phyloP scores from a whole-genome alignment of 495 filamentous ascomycete species.

The Penicillium ochrochloron region DNA sequence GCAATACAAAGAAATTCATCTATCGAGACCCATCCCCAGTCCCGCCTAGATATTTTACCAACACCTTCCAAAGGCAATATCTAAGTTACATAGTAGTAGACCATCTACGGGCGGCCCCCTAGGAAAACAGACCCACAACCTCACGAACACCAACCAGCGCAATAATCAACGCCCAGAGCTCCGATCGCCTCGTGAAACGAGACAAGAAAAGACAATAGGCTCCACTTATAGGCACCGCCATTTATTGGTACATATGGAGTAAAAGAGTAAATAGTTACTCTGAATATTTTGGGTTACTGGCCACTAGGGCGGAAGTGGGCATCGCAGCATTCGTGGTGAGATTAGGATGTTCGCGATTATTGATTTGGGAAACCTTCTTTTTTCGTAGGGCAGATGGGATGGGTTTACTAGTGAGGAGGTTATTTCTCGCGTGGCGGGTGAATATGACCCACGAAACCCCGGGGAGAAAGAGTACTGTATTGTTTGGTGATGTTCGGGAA shows the following conservation, averaged over 20 bases:
- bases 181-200: slow-evolving; percentile 6
- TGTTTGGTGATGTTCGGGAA: background rate
- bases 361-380: slow-evolving; percentile 3
- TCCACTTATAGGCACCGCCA: slow-evolving; percentile 15
- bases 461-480: background rate
- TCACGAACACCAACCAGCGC: slow-evolving; percentile 2
- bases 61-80: too few relatives aligned
- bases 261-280: background rate
- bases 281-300: background rate
- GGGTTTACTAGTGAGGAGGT: background rate
- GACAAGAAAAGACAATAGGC: background rate
- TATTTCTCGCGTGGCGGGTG: background rate
- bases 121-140: slow-evolving; percentile 6
- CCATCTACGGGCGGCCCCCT: background rate
- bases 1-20: too few relatives aligned
- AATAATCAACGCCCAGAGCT: background rate
- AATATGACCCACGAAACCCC: background rate
- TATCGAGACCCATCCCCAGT: too few relatives aligned
- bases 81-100: too few relatives aligned
- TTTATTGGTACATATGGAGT: background rate
- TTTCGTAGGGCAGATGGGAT: background rate
- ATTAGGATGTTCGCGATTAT: slow-evolving; percentile 9
- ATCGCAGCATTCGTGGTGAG: background rate
- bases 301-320: background rate
- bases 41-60: too few relatives aligned